Base-by-base conservation (phyloP, 2,329 filamentous ascomycete genomes). In the Hypoxylon sp. region DNA sequence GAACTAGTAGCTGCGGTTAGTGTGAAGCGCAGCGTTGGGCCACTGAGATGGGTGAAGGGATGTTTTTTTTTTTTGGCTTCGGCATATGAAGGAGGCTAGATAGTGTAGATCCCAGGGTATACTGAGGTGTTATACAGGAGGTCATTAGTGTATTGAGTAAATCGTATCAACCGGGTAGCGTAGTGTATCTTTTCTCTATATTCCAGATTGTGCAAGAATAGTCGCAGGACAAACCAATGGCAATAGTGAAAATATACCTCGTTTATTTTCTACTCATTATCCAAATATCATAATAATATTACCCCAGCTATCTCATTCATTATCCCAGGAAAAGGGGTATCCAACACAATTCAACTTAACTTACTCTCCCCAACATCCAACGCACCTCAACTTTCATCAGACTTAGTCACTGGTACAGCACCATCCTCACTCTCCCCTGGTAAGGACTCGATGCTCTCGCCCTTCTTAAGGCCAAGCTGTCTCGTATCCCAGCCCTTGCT, bases 401-500 rank as follows among this genome's bases (percentile, higher is more conserved):
- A 53, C 54, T 66, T 65, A n/a, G 58, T 14, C 19, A 26, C 50
- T 2, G 58, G 44, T 14, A 61, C 52, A n/a, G 50, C 31, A 22
- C 67, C 66, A 17, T 72, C 65, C 31, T 65, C 67, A 1, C 63
- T 33, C 53, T 67, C 68, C 29, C 44, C 63, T 0, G 63, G 67
- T 2, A 72, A 11, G 13, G 68, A 62, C 37, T 80, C 80, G 26
- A 80, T 26, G 22, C 67, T 74, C 51, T 80, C 78, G 0, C 76
- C 79, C 62, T 76, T 79, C 69, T 76, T 81, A 1, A 85, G 72
- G 0, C 86, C 86, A 13, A 88, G 78, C 76, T 87, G 84, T 3
- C 80, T 71, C 0, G 88, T 91, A 78, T 97, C 94, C 81, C 91
- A 97, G 3, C 94, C 94, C 65, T 95, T 85, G 26, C 81, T 82